These are phyloP conservation scores for Polytrichum commune DNA, from an alignment of 225 moss, liverwort and hornwort species.

Conservation along the genomic window DNA sequence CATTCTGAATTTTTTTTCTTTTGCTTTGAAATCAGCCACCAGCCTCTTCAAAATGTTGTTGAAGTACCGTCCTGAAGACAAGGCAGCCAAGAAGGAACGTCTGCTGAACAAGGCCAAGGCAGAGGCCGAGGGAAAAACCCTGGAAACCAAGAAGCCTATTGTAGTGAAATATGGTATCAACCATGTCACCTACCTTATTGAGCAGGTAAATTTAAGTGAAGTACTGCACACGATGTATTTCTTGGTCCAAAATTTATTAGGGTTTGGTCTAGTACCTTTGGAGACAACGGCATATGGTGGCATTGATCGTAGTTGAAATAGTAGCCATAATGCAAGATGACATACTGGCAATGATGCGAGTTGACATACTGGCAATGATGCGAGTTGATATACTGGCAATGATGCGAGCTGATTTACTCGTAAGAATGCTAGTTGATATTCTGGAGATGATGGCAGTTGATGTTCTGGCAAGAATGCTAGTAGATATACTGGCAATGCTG, in stretches of 20 bases:
- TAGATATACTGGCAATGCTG: too few relatives aligned
- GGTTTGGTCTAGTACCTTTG: too few relatives aligned
- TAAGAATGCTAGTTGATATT: too few relatives aligned
- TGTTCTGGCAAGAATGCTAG: too few relatives aligned
- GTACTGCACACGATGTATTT: neutral
- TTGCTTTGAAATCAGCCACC: constrained; percentile 35
- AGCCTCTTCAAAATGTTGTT: constrained; percentile 79
- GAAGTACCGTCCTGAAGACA: constrained; percentile 93
- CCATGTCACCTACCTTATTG: constrained; percentile 86
- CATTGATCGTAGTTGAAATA: too few relatives aligned
- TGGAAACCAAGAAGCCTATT: constrained; percentile 89
- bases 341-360: too few relatives aligned
- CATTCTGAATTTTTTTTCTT: neutral
- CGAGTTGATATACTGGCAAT: too few relatives aligned
- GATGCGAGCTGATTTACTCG: too few relatives aligned
- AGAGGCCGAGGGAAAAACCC: constrained; percentile 77
- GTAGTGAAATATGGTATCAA: constrained; percentile 93
- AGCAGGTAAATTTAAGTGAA: constrained; percentile 47
- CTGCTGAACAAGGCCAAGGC: constrained; percentile 87
- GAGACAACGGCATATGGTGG: neutral
- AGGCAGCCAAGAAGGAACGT: constrained; percentile 89
- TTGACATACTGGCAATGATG: too few relatives aligned
- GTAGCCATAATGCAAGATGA: too few relatives aligned
- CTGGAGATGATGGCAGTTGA: too few relatives aligned
- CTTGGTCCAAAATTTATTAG: neutral